Percentiles rank a stretch among this genome's conserved stretches.
Conservation (phyloP, 2,329 filamentous ascomycete species). For the Penicillium sp. region DNA sequence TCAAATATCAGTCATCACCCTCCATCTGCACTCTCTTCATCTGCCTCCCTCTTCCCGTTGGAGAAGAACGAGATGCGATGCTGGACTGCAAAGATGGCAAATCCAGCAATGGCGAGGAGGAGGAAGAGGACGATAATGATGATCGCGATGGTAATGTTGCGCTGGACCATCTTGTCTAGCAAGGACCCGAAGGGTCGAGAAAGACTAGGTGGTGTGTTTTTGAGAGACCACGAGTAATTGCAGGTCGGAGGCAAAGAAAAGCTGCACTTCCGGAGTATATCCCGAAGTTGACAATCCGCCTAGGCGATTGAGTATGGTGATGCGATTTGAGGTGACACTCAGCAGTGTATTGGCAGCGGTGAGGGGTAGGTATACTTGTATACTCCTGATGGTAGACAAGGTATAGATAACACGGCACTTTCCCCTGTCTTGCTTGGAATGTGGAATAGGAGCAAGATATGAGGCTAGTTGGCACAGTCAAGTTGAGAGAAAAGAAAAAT, state of each 20-base stretch:
- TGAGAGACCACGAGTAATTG: background rate
- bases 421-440: background rate
- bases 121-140: constrained; percentile 53
- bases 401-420: background rate
- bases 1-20: constrained; percentile 5
- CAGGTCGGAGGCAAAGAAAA: background rate
- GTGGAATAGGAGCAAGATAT: background rate
- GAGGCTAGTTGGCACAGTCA: background rate
- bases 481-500: background rate
- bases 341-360: background rate
- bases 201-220: background rate
- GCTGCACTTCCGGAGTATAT: background rate
- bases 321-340: background rate
- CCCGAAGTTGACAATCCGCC: background rate
- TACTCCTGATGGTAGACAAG: background rate
- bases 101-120: constrained; percentile 45
- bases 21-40: constrained; percentile 34
- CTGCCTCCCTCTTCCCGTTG: constrained; percentile 24
- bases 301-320: background rate
- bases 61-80: constrained; percentile 35
- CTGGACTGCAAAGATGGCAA: constrained; percentile 36
- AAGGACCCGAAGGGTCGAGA: background rate
- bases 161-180: constrained; percentile 40
- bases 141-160: constrained; percentile 51
- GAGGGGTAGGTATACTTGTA: background rate